phyloP scores from a whole-genome alignment of 2,329 filamentous ascomycete genomes.

The Salinomyces thailandicus region DNA sequence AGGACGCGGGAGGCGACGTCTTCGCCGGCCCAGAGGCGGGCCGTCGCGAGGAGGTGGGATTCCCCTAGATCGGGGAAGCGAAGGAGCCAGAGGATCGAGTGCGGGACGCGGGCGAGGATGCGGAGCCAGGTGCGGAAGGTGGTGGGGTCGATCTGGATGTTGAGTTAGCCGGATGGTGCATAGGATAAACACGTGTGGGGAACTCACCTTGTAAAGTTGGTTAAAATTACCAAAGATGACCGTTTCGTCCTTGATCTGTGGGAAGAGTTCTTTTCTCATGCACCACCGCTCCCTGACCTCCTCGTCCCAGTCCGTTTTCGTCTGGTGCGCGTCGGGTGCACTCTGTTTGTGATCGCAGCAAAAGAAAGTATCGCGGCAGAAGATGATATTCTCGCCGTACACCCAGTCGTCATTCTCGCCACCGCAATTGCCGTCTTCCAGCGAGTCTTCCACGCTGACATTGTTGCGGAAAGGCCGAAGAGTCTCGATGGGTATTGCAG shows the following conservation, averaged over 20 bases:
- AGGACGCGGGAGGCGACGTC: constrained; percentile 78
- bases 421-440: constrained; percentile 54
- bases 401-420: constrained; percentile 65
- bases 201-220: constrained; percentile 88
- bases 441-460: constrained; percentile 57
- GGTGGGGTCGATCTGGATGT: constrained; percentile 75
- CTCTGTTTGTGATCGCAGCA: constrained; percentile 96
- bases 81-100: constrained; percentile 88
- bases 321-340: constrained; percentile 59
- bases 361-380: constrained; percentile 90
- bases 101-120: constrained; percentile 74
- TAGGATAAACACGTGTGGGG: neutral
- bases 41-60: constrained; percentile 69
- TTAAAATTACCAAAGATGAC: constrained; percentile 98
- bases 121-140: constrained; percentile 94
- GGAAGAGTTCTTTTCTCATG: constrained; percentile 90
- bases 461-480: constrained; percentile 71
- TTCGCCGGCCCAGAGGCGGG: constrained; percentile 69
- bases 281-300: constrained; percentile 75
- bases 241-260: constrained; percentile 65
- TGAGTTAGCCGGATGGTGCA: neutral
- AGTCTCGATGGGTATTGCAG: constrained; percentile 72
- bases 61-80: constrained; percentile 92
- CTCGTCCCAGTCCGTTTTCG: constrained; percentile 64
- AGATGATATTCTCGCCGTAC: constrained; percentile 94